phyloP scores from a whole-genome alignment of 1,139 yeast genomes.

The Blastobotrys aristatus region DNA sequence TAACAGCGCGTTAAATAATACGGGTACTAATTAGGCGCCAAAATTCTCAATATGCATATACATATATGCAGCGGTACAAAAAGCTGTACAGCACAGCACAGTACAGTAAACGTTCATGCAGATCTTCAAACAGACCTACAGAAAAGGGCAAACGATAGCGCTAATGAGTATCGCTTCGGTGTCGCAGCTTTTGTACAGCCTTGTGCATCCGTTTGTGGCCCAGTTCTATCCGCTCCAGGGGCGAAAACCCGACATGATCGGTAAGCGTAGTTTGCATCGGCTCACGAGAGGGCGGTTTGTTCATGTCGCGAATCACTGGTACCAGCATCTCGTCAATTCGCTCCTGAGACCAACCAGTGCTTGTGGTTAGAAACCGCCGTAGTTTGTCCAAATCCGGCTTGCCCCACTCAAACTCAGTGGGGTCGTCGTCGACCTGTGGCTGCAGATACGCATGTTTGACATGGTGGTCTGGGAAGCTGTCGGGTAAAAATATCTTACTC shows the following conservation, averaged over 20 bases:
- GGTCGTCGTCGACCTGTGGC: slow-evolving; percentile 83
- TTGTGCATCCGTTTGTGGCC: slow-evolving; percentile 26
- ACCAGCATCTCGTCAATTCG: slow-evolving; percentile 78
- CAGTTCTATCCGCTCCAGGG: slow-evolving; percentile 22
- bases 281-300: slow-evolving; percentile 11
- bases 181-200: slow-evolving; percentile 22
- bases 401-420: slow-evolving; percentile 83
- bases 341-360: slow-evolving; percentile 78
- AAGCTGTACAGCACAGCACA: too few species aligned
- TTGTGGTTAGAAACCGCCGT: slow-evolving; percentile 59
- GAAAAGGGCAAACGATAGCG: too few species aligned
- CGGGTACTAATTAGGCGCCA: too few species aligned
- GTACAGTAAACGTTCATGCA: too few species aligned
- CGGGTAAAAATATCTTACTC: slow-evolving; percentile 58
- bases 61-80: too few species aligned
- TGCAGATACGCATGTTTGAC: slow-evolving; percentile 67
- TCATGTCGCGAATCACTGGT: slow-evolving; percentile 70
- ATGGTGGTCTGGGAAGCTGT: slow-evolving; percentile 62
- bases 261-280: slow-evolving; percentile 31
- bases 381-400: slow-evolving; percentile 77
- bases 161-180: too few species aligned
- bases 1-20: too few species aligned
- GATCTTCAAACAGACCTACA: too few species aligned
- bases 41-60: too few species aligned
- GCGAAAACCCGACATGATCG: slow-evolving; percentile 30